Evolutionary conservation across 169 alveolate genomes (phyloP).

Genomic region (Plasmodium relictum): DNA sequence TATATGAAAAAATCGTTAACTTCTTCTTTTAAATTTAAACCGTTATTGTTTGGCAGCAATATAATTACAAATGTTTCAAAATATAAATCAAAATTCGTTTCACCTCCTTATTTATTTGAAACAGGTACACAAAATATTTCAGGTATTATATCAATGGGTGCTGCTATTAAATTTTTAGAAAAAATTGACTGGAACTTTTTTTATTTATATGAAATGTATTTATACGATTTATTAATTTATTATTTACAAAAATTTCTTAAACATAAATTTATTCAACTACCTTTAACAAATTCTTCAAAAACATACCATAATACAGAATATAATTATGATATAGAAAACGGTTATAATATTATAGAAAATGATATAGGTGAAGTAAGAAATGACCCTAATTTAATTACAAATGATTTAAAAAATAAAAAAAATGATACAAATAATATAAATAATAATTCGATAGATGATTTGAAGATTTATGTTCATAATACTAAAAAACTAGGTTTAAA

Average conservation of each 20-base stretch:
- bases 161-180: constrained; percentile 24
- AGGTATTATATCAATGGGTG: constrained; percentile 53
- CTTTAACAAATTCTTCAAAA: neutral
- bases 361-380: neutral
- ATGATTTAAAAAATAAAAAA: neutral
- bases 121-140: constrained; percentile 69
- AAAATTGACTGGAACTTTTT: constrained; percentile 5
- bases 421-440: too few species aligned
- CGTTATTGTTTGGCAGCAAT: constrained; percentile 65
- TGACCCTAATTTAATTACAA: neutral
- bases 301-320: neutral
- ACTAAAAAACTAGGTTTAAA: constrained; percentile 1
- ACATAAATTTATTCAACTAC: constrained; percentile 11
- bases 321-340: neutral
- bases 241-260: neutral
- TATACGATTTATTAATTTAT: constrained; percentile 42
- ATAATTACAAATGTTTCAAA: constrained; percentile 43
- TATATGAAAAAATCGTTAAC: constrained; percentile 61
- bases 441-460: neutral
- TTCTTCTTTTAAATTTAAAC: constrained; percentile 33
- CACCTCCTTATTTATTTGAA: constrained; percentile 63
- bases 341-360: neutral
- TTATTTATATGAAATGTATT: constrained; percentile 53
- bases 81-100: constrained; percentile 53
- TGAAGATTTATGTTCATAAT: constrained; percentile 25